phyloP scores from a whole-genome alignment of 495 filamentous ascomycete species.

The Talaromyces nanjingensis region DNA sequence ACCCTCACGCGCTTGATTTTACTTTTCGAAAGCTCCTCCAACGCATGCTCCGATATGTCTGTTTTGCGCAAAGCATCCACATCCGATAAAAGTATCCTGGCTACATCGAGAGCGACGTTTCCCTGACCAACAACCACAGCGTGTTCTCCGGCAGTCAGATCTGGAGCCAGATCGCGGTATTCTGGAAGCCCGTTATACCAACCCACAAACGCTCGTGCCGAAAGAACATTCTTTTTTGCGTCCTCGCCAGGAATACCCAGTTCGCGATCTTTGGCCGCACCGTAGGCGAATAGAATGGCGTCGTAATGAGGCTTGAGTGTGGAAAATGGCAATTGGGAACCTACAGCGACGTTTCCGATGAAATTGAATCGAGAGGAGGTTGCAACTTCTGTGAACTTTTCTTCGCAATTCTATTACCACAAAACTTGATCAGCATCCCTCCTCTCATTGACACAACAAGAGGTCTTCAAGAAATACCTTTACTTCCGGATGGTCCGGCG shows the following conservation, averaged over 20 bases:
- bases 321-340: constrained; percentile 61
- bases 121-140: constrained; percentile 90
- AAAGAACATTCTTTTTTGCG: constrained; percentile 64
- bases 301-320: constrained; percentile 78
- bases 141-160: constrained; percentile 70
- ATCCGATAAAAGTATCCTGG: constrained; percentile 72
- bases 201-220: constrained; percentile 88
- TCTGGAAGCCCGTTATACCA: constrained; percentile 98
- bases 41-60: constrained; percentile 78
- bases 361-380: constrained; percentile 77
- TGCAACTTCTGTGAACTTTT: constrained; percentile 86
- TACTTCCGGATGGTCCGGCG: constrained; percentile 95
- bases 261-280: constrained; percentile 72
- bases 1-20: constrained; percentile 73
- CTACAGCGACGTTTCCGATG: constrained; percentile 81
- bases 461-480: constrained; percentile 54
- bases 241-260: constrained; percentile 80
- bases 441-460: neutral
- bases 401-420: constrained; percentile 71
- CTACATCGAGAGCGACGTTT: constrained; percentile 92
- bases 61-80: constrained; percentile 68
- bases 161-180: constrained; percentile 66
- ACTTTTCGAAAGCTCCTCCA: constrained; percentile 67
- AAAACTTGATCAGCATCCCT: neutral
- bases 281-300: constrained; percentile 88